These are phyloP conservation scores for Fusarium citri DNA, from an alignment of 2,329 filamentous ascomycete species.

Conservation along the genomic window DNA sequence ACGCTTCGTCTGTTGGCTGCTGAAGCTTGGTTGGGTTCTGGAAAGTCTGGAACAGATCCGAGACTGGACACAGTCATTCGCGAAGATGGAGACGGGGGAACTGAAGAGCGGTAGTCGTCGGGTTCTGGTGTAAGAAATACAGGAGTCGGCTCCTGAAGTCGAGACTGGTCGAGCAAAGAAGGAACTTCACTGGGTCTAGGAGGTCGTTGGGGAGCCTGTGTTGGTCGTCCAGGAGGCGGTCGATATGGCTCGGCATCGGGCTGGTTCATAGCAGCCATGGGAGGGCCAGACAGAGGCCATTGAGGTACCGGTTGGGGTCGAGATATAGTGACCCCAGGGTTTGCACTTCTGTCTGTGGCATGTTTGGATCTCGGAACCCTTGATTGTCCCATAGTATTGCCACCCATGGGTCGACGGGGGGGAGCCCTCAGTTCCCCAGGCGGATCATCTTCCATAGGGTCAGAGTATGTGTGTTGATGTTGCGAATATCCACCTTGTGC, in stretches of 20 bases:
- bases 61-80: constrained; percentile 65
- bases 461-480: constrained; percentile 41
- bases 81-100: constrained; percentile 61
- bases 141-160: constrained; percentile 66
- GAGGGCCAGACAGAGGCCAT: constrained; percentile 63
- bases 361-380: constrained; percentile 36
- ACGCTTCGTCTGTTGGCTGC: constrained; percentile 60
- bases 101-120: constrained; percentile 54
- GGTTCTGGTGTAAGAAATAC: constrained; percentile 55
- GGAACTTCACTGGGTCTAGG: constrained; percentile 70
- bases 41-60: constrained; percentile 70
- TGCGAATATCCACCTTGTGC: constrained; percentile 56
- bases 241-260: constrained; percentile 58
- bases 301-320: constrained; percentile 65
- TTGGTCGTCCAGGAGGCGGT: constrained; percentile 62
- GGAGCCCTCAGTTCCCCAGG: constrained; percentile 42
- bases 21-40: constrained; percentile 54
- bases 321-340: constrained; percentile 60
- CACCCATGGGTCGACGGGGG: constrained; percentile 47
- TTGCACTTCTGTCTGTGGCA: constrained; percentile 39
- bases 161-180: constrained; percentile 68
- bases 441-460: constrained; percentile 47
- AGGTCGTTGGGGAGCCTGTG: constrained; percentile 66
- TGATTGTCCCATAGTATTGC: constrained; percentile 27
- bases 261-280: constrained; percentile 50